phyloP scores from a whole-genome alignment of 192 early-diverging fungal species.

The Glomus cerebriforme region DNA sequence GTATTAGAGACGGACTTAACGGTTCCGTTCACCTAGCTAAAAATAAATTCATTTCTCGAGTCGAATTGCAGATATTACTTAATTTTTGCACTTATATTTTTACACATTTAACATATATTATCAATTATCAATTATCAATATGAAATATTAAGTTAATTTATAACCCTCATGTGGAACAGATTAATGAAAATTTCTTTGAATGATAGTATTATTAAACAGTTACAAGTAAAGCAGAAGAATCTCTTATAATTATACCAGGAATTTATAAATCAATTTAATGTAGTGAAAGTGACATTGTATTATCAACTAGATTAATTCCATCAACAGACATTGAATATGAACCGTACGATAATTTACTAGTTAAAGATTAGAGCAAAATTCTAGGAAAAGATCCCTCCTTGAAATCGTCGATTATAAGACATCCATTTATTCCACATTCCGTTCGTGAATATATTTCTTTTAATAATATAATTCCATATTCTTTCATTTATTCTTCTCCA shows the following conservation, averaged over 20 bases:
- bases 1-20: too few species aligned
- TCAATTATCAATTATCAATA: not conserved
- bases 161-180: conserved; percentile 37
- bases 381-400: too few species aligned
- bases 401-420: not conserved
- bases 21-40: too few species aligned
- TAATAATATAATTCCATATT: conserved; percentile 35
- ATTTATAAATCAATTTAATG: conserved; percentile 40
- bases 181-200: conserved; percentile 42
- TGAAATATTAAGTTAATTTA: conserved; percentile 37
- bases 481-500: conserved; percentile 31
- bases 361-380: not conserved
- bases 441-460: conserved; percentile 23
- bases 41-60: too few species aligned
- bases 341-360: conserved; percentile 19
- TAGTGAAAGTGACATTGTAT: conserved; percentile 38
- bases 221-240: conserved; percentile 8
- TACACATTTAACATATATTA: not conserved
- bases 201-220: conserved; percentile 53
- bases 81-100: not conserved
- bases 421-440: not conserved
- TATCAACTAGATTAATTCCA: conserved; percentile 37
- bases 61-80: not conserved
- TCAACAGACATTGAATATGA: conserved; percentile 40
- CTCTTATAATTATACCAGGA: conserved; percentile 46